Conservation (phyloP, 139 green algal species). For the Gonium pectorale region DNA sequence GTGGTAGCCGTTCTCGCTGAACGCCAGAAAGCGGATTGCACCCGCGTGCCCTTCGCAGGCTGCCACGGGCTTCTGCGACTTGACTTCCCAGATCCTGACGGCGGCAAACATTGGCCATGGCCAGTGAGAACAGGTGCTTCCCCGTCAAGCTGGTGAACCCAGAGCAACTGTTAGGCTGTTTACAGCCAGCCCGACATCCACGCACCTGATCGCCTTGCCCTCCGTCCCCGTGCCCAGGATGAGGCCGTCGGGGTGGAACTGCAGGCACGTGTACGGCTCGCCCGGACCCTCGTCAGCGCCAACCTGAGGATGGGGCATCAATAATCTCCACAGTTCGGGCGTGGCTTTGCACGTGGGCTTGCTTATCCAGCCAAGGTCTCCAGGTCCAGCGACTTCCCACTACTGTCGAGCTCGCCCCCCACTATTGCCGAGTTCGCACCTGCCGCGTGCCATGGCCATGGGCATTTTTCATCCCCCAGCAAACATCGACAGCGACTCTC, state of each 20-base stretch:
- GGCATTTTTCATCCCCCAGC: no score
- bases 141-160: not conserved
- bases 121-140: not conserved
- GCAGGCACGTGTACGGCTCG: constrained; percentile 57
- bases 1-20: constrained; percentile 96
- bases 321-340: no score
- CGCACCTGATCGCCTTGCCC: constrained; percentile 47
- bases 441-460: no score
- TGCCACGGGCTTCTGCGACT: constrained; percentile 85
- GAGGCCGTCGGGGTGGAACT: constrained; percentile 90
- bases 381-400: no score
- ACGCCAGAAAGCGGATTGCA: constrained; percentile 77
- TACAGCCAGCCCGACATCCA: no score
- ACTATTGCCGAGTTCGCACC: no score
- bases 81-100: constrained; percentile 89
- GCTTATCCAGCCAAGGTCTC: no score
- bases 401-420: no score
- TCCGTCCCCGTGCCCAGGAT: constrained; percentile 87
- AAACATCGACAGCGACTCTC: no score
- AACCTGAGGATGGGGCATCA: no score
- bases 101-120: constrained; percentile 47
- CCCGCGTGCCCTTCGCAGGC: constrained; percentile 82
- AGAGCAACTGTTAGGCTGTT: no score
- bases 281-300: constrained; percentile 7
- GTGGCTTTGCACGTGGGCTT: no score